Evolutionary conservation across 2,329 filamentous ascomycete genomes (phyloP).

Genomic region (Xylaria hypoxylon): DNA sequence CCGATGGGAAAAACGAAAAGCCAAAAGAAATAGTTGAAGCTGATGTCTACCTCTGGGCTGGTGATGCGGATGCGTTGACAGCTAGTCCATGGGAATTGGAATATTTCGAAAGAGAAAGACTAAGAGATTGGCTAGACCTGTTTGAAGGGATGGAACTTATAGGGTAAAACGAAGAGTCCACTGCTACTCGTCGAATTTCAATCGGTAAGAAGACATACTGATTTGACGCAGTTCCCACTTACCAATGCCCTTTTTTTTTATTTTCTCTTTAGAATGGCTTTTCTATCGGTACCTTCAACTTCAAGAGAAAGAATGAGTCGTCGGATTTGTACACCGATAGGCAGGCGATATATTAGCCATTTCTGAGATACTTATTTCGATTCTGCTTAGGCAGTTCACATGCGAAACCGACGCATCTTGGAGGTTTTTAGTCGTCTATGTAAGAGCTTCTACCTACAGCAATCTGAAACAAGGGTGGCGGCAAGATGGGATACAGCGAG

Average conservation of each 20-base stretch:
- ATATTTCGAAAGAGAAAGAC: constrained; percentile 43
- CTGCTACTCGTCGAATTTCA: too few relatives aligned
- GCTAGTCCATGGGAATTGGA: constrained; percentile 45
- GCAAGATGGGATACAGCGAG: neutral
- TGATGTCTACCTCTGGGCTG: constrained; percentile 52
- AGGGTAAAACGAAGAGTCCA: constrained; percentile 6
- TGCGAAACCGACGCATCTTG: neutral
- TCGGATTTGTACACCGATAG: neutral
- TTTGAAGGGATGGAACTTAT: constrained; percentile 42
- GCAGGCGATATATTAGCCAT: neutral
- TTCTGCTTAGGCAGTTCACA: neutral
- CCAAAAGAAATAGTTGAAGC: constrained; percentile 40
- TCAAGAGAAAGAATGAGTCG: neutral
- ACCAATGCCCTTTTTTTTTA: neutral
- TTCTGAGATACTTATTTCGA: neutral
- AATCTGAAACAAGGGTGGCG: neutral
- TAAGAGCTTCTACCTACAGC: neutral
- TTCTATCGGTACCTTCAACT: neutral
- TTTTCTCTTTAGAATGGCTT: too few relatives aligned
- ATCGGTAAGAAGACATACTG: too few relatives aligned
- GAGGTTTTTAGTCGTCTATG: neutral
- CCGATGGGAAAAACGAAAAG: constrained; percentile 5
- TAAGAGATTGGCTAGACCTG: constrained; percentile 49
- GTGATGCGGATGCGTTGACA: constrained; percentile 36
- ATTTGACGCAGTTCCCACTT: neutral